These are phyloP conservation scores for Penicillium waksmanii DNA, from an alignment of 495 filamentous ascomycete species.

Conservation along the genomic window DNA sequence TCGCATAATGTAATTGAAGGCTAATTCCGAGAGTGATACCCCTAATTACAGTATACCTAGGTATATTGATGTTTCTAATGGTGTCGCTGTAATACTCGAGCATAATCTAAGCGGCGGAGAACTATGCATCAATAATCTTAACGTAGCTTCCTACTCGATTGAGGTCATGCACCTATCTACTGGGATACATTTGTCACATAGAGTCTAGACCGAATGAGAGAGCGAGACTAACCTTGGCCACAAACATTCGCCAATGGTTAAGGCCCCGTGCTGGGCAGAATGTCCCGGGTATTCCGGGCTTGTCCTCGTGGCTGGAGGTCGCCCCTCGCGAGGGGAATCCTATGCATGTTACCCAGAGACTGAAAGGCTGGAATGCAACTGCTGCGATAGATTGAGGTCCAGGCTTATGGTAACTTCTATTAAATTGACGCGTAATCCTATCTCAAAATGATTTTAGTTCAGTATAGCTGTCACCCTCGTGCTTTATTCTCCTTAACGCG, in stretches of 20 bases:
- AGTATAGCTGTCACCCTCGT: neutral
- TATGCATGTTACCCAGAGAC: slow-evolving; percentile 10
- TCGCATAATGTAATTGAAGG: neutral
- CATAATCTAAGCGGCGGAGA: neutral
- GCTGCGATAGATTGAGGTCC: slow-evolving; percentile 5
- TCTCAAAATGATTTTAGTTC: neutral
- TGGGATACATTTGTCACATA: neutral
- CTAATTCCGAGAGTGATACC: neutral
- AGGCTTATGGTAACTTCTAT: neutral
- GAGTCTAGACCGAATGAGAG: neutral
- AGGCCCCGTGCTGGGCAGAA: slow-evolving; percentile 4
- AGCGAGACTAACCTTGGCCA: neutral
- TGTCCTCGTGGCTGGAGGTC: slow-evolving; percentile 8
- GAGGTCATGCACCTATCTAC: neutral
- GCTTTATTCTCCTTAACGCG: slow-evolving; percentile 10
- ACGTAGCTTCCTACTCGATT: neutral
- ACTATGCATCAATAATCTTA: neutral
- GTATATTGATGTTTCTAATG: too few species aligned
- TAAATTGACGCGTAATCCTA: neutral
- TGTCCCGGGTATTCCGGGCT: neutral
- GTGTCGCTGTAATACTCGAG: too few species aligned
- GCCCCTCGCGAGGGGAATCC: slow-evolving; percentile 11
- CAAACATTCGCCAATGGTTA: neutral
- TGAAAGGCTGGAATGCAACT: slow-evolving; percentile 17
- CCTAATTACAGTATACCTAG: neutral